Evolutionary conservation across 1,139 yeast genomes (phyloP).

Genomic region (Suhomyces coccinellae): DNA sequence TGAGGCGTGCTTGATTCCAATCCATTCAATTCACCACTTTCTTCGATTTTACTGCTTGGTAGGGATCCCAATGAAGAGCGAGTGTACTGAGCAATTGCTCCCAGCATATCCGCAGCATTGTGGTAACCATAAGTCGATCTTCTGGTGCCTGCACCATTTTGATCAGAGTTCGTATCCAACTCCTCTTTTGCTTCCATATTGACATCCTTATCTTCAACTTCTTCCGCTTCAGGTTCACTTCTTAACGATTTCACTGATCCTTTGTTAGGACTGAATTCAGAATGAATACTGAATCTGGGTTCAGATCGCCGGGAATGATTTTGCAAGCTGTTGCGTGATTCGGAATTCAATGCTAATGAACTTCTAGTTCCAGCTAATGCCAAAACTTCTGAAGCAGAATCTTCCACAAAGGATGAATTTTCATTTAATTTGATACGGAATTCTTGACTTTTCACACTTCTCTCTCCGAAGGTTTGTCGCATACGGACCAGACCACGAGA

Average conservation of each 20-base stretch:
- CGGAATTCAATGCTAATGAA: not conserved
- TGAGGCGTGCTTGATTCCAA: slow-evolving; percentile 25
- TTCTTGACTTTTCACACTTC: not conserved
- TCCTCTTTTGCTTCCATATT: not conserved
- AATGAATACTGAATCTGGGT: too few species aligned
- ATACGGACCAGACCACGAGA: not conserved
- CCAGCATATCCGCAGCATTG: slow-evolving; percentile 3
- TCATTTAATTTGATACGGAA: not conserved
- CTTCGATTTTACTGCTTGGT: slow-evolving; percentile 1
- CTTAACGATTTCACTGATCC: too few species aligned
- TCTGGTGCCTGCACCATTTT: slow-evolving; percentile 6
- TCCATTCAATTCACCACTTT: slow-evolving; percentile 8
- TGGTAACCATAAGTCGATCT: not conserved
- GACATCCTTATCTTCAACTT: not conserved
- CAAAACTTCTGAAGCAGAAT: not conserved
- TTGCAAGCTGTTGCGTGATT: not conserved
- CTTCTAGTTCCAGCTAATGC: not conserved
- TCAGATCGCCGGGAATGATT: not conserved
- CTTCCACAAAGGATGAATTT: not conserved
- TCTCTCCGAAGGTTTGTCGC: not conserved
- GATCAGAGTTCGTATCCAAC: not conserved
- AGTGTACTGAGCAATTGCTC: slow-evolving; percentile 14
- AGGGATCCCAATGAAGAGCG: slow-evolving; percentile 7
- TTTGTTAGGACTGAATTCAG: too few species aligned
- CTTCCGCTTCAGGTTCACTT: not conserved